Percentiles rank a stretch among this genome's conserved stretches.
Conservation (phyloP, 768 basidiomycete genomes). For the Tulasnella sp. region DNA sequence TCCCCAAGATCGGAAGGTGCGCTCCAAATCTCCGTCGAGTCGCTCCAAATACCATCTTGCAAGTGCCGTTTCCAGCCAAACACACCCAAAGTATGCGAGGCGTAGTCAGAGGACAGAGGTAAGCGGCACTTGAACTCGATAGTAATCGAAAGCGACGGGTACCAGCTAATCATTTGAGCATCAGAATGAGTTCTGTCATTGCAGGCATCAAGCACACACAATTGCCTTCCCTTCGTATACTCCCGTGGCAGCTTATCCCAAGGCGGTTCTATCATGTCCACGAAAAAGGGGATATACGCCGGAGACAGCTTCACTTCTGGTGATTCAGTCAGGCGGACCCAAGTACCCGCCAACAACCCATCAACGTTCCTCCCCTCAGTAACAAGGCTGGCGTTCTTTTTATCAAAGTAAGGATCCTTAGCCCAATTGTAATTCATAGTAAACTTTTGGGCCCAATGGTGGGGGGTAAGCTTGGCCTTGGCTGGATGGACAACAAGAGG, state of each 20-base stretch:
- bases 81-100: background rate
- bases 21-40: background rate
- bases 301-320: background rate
- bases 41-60: background rate
- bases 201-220: background rate
- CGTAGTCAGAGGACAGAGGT: background rate
- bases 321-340: background rate
- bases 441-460: background rate
- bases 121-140: constrained; percentile 10
- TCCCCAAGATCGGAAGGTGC: background rate
- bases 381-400: background rate
- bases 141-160: background rate
- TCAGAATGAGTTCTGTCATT: background rate
- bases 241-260: background rate
- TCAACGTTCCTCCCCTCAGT: background rate
- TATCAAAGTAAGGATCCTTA: background rate
- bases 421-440: background rate
- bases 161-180: background rate
- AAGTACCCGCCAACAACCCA: background rate
- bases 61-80: constrained; percentile 2
- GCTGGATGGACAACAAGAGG: background rate
- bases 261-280: background rate
- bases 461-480: background rate
- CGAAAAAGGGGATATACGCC: background rate
- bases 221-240: background rate